These are phyloP conservation scores for Hericium alpestre DNA, from an alignment of 768 basidiomycete species.

Conservation along the genomic window DNA sequence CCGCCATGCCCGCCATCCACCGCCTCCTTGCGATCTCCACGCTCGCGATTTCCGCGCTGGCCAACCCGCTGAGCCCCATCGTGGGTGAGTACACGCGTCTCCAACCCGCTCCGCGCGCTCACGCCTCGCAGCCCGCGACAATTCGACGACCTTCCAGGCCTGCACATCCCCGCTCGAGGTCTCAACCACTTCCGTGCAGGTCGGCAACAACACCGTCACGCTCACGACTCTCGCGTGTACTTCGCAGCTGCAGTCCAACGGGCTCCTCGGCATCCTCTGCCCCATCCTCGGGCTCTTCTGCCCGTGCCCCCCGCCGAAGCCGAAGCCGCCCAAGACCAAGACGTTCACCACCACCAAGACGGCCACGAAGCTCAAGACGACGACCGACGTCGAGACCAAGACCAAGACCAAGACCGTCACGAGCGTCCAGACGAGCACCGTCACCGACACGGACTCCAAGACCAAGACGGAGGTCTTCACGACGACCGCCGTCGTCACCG, in stretches of 20 bases:
- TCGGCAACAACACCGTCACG: not conserved
- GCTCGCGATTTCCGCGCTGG: not conserved
- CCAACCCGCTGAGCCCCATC: not conserved
- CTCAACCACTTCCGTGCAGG: not conserved
- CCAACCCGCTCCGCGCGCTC: not conserved
- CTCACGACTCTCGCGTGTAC: not conserved
- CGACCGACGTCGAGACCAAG: not conserved
- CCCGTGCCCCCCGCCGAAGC: conserved; percentile 2
- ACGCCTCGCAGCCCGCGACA: not conserved
- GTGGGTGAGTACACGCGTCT: not conserved
- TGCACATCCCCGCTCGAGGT: not conserved
- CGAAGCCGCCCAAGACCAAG: not conserved
- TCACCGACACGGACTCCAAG: conserved; percentile 4
- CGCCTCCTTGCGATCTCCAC: not conserved
- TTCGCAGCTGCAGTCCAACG: not conserved
- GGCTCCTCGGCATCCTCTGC: conserved; percentile 1
- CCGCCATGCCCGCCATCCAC: not conserved
- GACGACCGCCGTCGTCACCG: not conserved
- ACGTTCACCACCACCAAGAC: not conserved
- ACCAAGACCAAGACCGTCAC: not conserved
- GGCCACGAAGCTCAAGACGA: not conserved
- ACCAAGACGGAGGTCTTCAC: conserved; percentile 1
- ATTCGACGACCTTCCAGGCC: not conserved
- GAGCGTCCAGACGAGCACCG: not conserved
- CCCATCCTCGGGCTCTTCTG: conserved; percentile 7